Evolutionary conservation across 2,329 filamentous ascomycete genomes (phyloP).

Genomic region (Nothomitra cinnamomea): DNA sequence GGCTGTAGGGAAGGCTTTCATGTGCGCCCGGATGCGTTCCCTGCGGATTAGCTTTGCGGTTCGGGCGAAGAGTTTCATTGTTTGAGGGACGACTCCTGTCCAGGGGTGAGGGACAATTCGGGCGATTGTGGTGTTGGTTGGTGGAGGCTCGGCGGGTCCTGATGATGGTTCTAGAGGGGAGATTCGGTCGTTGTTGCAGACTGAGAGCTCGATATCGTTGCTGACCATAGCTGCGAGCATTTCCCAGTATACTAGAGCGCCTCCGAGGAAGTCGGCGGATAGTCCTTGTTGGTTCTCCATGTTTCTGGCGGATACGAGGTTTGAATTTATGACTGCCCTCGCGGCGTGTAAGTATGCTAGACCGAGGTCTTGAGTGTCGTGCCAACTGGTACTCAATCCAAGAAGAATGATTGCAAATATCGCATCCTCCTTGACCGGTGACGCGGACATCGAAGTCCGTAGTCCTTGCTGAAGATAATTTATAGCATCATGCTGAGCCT

Average conservation of each 20-base stretch:
- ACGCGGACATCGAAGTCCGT: no score
- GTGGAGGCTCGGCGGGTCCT: constrained; percentile 12
- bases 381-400: constrained; percentile 42
- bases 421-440: constrained; percentile 31
- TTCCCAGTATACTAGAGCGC: constrained; percentile 40
- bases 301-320: no score
- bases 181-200: neutral
- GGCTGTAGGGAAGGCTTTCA: constrained; percentile 20
- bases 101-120: constrained; percentile 28
- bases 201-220: constrained; percentile 18
- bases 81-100: constrained; percentile 30
- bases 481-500: no score
- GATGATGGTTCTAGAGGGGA: constrained; percentile 6
- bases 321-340: constrained; percentile 21
- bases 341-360: constrained; percentile 33
- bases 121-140: constrained; percentile 18
- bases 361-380: constrained; percentile 37
- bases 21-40: constrained; percentile 19
- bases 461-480: no score
- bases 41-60: constrained; percentile 23
- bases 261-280: constrained; percentile 29
- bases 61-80: constrained; percentile 28
- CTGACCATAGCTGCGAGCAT: constrained; percentile 40
- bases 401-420: constrained; percentile 41
- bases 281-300: no score